These are phyloP conservation scores for Elaphomyces granulatus DNA, from an alignment of 495 filamentous ascomycete species.

Conservation along the genomic window DNA sequence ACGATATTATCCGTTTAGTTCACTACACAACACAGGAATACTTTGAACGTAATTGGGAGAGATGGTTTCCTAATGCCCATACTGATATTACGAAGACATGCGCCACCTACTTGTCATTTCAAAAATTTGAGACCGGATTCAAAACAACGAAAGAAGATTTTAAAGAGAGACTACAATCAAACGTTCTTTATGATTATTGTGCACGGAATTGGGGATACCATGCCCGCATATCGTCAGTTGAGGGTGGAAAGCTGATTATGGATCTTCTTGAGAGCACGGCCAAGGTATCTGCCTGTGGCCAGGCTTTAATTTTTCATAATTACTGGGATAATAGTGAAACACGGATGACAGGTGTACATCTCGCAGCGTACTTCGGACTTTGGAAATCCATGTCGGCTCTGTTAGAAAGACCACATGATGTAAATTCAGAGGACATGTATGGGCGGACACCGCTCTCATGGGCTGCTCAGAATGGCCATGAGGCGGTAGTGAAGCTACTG, in stretches of 20 bases:
- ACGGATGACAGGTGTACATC: too few relatives aligned
- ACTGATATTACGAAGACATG: constrained; percentile 1
- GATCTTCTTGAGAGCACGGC: background rate
- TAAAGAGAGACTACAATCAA: constrained; percentile 8
- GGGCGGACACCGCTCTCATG: too few relatives aligned
- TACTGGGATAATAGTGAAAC: too few relatives aligned
- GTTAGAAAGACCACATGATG: too few relatives aligned
- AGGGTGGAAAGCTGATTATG: background rate
- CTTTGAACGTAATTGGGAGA: constrained; percentile 17
- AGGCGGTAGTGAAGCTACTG: too few relatives aligned
- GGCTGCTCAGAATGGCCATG: too few relatives aligned
- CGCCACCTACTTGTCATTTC: constrained; percentile 11
- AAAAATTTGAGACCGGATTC: constrained; percentile 5
- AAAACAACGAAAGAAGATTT: constrained; percentile 1
- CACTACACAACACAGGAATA: constrained; percentile 40
- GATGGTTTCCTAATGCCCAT: constrained; percentile 8
- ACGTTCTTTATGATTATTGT: constrained; percentile 17
- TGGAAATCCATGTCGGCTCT: too few relatives aligned
- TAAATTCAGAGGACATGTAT: too few relatives aligned
- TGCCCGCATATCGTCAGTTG: background rate
- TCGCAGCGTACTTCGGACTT: too few relatives aligned
- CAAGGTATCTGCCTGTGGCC: background rate
- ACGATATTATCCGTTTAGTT: constrained; percentile 30
- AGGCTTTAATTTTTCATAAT: too few relatives aligned
- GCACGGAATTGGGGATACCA: constrained; percentile 21